Evolutionary conservation across 2,329 filamentous ascomycete species (phyloP), one percentile per base, ranked within the genome.

Genomic region (Berkeleyomyces rouxiae): DNA sequence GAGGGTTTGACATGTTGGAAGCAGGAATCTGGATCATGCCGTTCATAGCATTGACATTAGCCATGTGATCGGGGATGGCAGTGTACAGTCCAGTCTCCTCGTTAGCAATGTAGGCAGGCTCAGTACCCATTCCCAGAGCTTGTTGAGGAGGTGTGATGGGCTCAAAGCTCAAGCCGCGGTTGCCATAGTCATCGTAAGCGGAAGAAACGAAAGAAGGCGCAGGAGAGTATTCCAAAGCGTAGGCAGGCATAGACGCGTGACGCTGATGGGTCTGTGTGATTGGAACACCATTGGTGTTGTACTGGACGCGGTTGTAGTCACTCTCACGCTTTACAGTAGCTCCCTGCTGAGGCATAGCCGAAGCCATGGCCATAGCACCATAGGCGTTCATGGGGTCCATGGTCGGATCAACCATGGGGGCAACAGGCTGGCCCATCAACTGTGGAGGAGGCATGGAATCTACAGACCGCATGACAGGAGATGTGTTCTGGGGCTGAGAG

Each of bases 201-300:
- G 93, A 97, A n/a, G 93, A 97, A 61, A 96, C 91, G 70, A 97
- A 97, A 1, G 93, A 97, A 2, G 93, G 93, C 0, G 93, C 93
- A 61, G 93, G 93, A 13, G 93, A 99, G 78, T 97, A 99, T 75
- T 99, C 93, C 73, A 97, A 86, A 58, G 77, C 82, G 72, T 95
- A 99, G 23, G 90, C 88, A 59, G 93, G 93, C 90, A 99, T 96
- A n/a, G 93, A 99, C 66, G 91, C 88, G 75, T 97, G 92, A 63
- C 93, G 87, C 73, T 96, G 89, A 75, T 95, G 90, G 61, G 86
- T 79, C 70, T 91, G 88, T 47, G 83, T 80, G 67, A 96, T 81
- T 1, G 91, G 88, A 63, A 95, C 85, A 68, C 90, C 90, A 70
- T 93, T 95, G 71, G 93, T 89, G 74, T 95, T 93, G 77, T 95